phyloP scores from a whole-genome alignment of 1,284 basidiomycete genomes.

The Pseudozyma flocculosa region DNA sequence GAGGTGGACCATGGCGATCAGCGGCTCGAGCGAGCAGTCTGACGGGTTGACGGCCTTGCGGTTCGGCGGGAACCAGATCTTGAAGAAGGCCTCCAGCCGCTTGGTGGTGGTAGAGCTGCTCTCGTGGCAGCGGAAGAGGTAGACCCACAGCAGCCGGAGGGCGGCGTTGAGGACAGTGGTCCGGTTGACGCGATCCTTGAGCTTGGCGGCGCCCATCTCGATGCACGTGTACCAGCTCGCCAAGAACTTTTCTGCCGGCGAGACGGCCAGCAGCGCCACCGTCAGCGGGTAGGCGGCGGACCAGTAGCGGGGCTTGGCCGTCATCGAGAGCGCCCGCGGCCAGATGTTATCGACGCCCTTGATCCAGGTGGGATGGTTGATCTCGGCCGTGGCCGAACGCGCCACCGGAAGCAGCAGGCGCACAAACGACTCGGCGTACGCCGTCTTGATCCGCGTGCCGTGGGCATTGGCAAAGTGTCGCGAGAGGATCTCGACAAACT shows the following conservation, averaged over 20 bases:
- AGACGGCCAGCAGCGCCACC: constrained; percentile 80
- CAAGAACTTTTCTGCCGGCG: constrained; percentile 80
- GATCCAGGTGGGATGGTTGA: constrained; percentile 91
- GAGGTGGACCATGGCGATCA: constrained; percentile 79
- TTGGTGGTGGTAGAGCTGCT: constrained; percentile 73
- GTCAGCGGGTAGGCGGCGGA: constrained; percentile 80
- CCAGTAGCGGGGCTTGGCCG: constrained; percentile 88
- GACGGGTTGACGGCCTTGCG: constrained; percentile 68
- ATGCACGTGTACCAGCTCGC: constrained; percentile 71
- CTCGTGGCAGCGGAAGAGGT: constrained; percentile 88
- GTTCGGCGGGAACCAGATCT: constrained; percentile 76
- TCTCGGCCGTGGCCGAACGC: constrained; percentile 89
- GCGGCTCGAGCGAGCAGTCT: constrained; percentile 75
- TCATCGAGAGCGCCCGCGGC: constrained; percentile 82
- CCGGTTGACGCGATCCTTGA: constrained; percentile 83
- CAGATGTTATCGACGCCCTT: constrained; percentile 84
- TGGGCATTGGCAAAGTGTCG: constrained; percentile 81
- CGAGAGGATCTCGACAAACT: constrained; percentile 81
- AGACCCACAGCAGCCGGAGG: constrained; percentile 85
- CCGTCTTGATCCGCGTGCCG: constrained; percentile 77
- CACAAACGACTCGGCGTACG: constrained; percentile 80
- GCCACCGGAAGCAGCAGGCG: constrained; percentile 83
- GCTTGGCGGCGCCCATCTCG: constrained; percentile 66
- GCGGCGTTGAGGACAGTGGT: constrained; percentile 77
- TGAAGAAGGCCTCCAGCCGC: constrained; percentile 76